A percentile compares a stretch with the other conserved stretches of the same genome.
These are phyloP conservation scores for Centaurea solstitialis DNA, from an alignment of 129 eudicot genomes.

Conservation along the genomic window DNA sequence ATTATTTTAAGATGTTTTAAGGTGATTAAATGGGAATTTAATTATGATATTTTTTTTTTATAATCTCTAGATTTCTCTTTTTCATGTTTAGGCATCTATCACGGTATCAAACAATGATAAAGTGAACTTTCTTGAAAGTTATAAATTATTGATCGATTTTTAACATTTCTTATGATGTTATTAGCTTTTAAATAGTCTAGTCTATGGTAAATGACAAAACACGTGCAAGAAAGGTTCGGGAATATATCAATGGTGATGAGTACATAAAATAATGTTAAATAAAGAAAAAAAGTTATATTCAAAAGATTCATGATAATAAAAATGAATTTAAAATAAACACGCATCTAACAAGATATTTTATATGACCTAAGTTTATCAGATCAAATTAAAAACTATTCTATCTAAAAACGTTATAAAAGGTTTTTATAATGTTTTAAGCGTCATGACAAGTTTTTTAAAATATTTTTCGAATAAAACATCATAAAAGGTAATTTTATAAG, in stretches of 20 bases:
- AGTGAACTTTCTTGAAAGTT: constrained; percentile 1
- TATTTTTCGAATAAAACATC: too few relatives aligned
- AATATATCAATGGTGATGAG: neutral
- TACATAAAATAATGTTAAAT: neutral
- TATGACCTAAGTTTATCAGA: too few relatives aligned
- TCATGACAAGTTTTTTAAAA: too few relatives aligned
- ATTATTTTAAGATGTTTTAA: too few relatives aligned
- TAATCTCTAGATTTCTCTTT: neutral
- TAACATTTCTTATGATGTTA: neutral
- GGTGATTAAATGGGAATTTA: too few relatives aligned
- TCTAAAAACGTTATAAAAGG: too few relatives aligned
- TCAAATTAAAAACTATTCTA: too few relatives aligned
- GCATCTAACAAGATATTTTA: too few relatives aligned
- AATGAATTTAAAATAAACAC: too few relatives aligned
- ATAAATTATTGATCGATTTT: constrained; percentile 9
- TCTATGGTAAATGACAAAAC: neutral
- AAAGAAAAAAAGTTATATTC: neutral
- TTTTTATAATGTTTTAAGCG: too few relatives aligned
- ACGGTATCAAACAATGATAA: neutral
- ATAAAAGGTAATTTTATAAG: too few relatives aligned
- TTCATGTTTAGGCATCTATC: neutral
- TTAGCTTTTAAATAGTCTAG: neutral
- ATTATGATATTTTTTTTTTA: too few relatives aligned
- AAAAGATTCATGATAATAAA: neutral
- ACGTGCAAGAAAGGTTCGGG: constrained; percentile 4